Evolutionary conservation across 495 filamentous ascomycete genomes (phyloP), one percentile per base, ranked within the genome.

Genomic region (Choiromyces venosus): DNA sequence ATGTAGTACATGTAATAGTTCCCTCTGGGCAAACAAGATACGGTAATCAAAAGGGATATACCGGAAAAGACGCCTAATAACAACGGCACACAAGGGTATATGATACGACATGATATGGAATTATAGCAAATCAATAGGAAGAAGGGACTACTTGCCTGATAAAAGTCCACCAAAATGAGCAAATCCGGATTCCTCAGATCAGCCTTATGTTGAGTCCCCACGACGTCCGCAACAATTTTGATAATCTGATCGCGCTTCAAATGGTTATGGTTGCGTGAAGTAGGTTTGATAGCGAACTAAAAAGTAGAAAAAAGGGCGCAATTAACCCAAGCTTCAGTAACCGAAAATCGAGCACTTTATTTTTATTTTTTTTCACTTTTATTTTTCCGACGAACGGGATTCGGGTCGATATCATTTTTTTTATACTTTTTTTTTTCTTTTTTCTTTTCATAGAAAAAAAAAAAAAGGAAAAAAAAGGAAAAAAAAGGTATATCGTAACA

Each of bases 261-360:
- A 18, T 86, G 87, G 66, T 86, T 89, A 78, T 97, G 91, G 80
- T 93, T 91, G 71, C 96, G 89, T 64, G 94, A 86, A 5, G 87
- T 90, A 44, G 93, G 91, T 10, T 94, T 91, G 73, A 99, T 97
- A 33, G 95, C 95, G 79, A 93, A 99, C 92, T 97, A 65, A 52
- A 36, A 61, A 5, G 8, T 21, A n/a, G 19, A n/a, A 12, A 12
- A 16, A 61, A 61, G 52, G 10, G 52, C n/a, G 67, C 39, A 71
- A 40, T 35, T 4, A 25, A 40, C 19, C 18, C 75, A 52, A 35
- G 77, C 76, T 74, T 76, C 71, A 72, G 56, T 67, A 79, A 80
- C 71, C 73, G 74, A 80, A 42, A 78, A 64, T 79, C 40, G 56
- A 46, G 35, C 61, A 39, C 39, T 36, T 19, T 40, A n/a, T n/a